Evolutionary conservation across 2,329 filamentous ascomycete genomes (phyloP).

Genomic region (Fusarium albosuccineum): DNA sequence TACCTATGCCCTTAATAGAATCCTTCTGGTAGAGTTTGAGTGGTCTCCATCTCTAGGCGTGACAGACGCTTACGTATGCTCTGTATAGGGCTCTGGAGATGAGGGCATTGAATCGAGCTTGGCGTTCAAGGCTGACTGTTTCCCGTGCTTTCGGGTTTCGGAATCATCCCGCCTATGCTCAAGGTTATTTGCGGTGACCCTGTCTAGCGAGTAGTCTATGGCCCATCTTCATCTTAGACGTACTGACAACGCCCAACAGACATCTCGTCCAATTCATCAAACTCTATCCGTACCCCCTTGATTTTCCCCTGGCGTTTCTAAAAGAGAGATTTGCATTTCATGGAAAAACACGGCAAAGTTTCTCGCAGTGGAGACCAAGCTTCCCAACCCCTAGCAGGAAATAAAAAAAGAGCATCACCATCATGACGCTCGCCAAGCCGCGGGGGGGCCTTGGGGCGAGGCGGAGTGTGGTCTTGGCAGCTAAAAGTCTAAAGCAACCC

Average conservation of each 20-base stretch:
- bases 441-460: background rate
- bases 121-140: background rate
- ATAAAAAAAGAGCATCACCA: background rate
- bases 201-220: too few relatives aligned
- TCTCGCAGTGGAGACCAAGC: conserved; percentile 20
- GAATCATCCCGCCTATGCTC: background rate
- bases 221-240: too few relatives aligned
- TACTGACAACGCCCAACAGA: too few relatives aligned
- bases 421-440: conserved; percentile 39
- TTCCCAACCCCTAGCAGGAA: conserved; percentile 5
- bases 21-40: background rate
- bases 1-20: too few relatives aligned
- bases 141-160: background rate
- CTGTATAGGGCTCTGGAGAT: background rate
- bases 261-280: too few relatives aligned
- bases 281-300: background rate
- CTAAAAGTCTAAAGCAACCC: too few relatives aligned
- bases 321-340: conserved; percentile 13
- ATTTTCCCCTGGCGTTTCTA: background rate
- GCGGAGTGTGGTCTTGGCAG: background rate
- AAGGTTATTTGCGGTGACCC: too few relatives aligned
- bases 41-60: background rate
- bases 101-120: background rate
- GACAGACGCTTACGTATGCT: conserved; percentile 8
- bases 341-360: conserved; percentile 13